Base-by-base conservation (phyloP, 2,329 filamentous ascomycete species). In the Ascochyta koolunga region DNA sequence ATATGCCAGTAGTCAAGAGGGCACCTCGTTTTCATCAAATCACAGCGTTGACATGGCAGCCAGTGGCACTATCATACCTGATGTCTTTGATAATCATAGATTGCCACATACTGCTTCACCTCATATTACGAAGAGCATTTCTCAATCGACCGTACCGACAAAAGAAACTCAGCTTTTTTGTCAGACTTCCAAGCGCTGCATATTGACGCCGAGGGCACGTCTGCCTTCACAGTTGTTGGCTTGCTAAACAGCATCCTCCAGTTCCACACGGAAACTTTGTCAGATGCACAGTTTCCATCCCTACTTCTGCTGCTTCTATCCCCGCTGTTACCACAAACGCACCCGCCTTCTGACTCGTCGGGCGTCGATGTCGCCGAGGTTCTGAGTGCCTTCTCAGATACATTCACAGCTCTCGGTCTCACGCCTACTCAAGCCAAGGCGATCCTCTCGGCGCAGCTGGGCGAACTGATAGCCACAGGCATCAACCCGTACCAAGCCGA, bases 401-500 rank as follows among this genome's bases (percentile, higher is more conserved):
- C 74, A 2, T 72, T 78, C 44, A 62, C 67, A 4, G 56, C 67
- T 2, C 59, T 76, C n/a, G 76, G 74, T 16, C 65, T 77, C 37
- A 68, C 73, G 3, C 69, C 68, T 9, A 66, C 69, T 5, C 74
- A 77, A 49, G 74, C 77, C n/a, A 68, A 74, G 29, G 68, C 72
- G 10, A 72, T 79, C 25, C 58, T 80, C 13, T 71, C 73, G 35
- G 73, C 66, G 15, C 69, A 76, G 51, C 65, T 80, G 18, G 70
- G 68, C 11, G 73, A 76, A 37, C 56, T 79, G 5, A 67, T 79
- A 37, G 70, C 72, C 19, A 74, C 77, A 15, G 79, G 79, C 4
- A 70, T 82, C 38, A 76, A 79, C 40, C 78, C 79, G 6, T 72
- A 79, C 15, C 82, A 86, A 62, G 76, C 82, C 42, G 83, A 86